phyloP scores from a whole-genome alignment of 169 alveolate genomes.

The Miamiensis avidus region DNA sequence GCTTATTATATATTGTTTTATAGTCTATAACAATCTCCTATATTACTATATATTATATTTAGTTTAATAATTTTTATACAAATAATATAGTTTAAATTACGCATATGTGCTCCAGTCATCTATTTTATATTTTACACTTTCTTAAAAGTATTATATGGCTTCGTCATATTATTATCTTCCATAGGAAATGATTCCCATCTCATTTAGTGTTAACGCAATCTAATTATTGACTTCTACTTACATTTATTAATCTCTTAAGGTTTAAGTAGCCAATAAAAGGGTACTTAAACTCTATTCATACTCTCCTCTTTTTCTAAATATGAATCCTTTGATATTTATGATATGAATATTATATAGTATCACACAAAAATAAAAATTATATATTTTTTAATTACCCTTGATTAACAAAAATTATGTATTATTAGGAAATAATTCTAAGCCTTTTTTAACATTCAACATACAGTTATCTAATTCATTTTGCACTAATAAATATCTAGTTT shows the following conservation, averaged over 20 bases:
- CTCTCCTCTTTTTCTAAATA: conserved; percentile 1
- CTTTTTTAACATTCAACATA: conserved; percentile 10
- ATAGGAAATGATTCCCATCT: conserved; percentile 14
- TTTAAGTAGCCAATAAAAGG: conserved; percentile 5
- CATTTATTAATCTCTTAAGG: conserved; percentile 10
- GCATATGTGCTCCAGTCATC: conserved; percentile 20
- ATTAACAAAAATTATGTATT: conserved; percentile 26
- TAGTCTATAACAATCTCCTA: conserved; percentile 29
- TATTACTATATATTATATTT: background rate
- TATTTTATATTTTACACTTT: conserved; percentile 6
- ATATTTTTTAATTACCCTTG: background rate
- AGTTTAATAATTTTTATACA: too few relatives aligned
- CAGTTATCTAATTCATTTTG: conserved; percentile 19
- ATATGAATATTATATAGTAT: too few relatives aligned
- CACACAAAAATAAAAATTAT: too few relatives aligned
- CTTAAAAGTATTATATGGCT: conserved; percentile 12
- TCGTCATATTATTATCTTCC: conserved; percentile 9
- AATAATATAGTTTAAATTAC: background rate
- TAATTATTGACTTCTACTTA: conserved; percentile 23
- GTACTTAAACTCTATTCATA: conserved; percentile 11
- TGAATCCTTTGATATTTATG: background rate
- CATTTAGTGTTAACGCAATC: conserved; percentile 17
- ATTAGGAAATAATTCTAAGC: conserved; percentile 22
- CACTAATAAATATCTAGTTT: conserved; percentile 27
- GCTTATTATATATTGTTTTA: conserved; percentile 11